These are phyloP conservation scores for Aspergillus calidoustus DNA, from an alignment of 2,329 filamentous ascomycete species.

Conservation along the genomic window DNA sequence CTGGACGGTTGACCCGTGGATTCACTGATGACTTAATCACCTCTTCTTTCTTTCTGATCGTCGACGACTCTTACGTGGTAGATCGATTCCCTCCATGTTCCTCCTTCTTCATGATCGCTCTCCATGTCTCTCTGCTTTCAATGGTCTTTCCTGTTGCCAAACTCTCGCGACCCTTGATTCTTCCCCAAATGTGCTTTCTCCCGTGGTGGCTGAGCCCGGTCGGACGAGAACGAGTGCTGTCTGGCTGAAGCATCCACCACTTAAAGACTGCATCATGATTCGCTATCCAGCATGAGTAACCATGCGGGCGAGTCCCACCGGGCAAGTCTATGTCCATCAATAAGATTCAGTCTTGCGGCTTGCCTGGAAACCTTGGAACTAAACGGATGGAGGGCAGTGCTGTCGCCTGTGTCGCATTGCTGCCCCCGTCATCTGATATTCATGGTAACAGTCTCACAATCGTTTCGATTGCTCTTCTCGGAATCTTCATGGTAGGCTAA, in stretches of 20 bases:
- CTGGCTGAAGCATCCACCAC: slow-evolving; percentile 4
- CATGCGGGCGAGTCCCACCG: slow-evolving; percentile 19
- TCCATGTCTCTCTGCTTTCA: neutral
- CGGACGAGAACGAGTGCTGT: neutral
- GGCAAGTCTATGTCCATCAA: slow-evolving; percentile 9
- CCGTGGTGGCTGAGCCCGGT: slow-evolving; percentile 7
- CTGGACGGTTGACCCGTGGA: neutral
- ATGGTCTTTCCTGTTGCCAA: neutral
- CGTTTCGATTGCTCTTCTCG: neutral
- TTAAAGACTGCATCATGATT: slow-evolving; percentile 11
- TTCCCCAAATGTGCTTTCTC: neutral
- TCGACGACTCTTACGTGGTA: neutral
- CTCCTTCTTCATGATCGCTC: neutral
- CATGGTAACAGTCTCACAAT: neutral
- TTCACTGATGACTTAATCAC: slow-evolving; percentile 1
- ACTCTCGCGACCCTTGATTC: neutral
- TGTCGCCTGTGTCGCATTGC: neutral
- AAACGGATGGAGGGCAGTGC: neutral
- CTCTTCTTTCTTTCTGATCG: neutral
- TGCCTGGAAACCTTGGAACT: slow-evolving; percentile 3
- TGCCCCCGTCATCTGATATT: neutral
- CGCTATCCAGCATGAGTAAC: slow-evolving; percentile 12
- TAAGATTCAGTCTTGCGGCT: neutral
- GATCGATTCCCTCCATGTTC: neutral
- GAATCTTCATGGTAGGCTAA: slow-evolving; percentile 5